phyloP scores from a whole-genome alignment of 768 basidiomycete genomes.

The Collybia mongolica region DNA sequence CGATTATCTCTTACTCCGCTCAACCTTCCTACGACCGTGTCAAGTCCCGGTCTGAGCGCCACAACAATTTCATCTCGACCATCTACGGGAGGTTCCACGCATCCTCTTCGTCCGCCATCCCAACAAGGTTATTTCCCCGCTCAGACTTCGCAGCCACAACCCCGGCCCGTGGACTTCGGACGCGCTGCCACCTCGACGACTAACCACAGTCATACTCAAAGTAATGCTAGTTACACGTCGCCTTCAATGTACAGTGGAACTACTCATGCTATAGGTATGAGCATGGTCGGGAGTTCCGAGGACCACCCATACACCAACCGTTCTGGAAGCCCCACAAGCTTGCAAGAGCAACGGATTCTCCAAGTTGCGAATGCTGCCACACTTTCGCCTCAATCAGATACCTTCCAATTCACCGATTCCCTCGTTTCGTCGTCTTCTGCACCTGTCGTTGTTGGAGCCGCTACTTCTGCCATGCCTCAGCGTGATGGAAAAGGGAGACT shows the following conservation, averaged over 20 bases:
- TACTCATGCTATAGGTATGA: slow-evolving; percentile 15
- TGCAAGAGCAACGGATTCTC: slow-evolving; percentile 33
- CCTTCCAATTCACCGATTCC: slow-evolving; percentile 2
- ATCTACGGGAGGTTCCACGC: slow-evolving; percentile 42
- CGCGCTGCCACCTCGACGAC: slow-evolving; percentile 8
- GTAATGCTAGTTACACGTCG: slow-evolving; percentile 14
- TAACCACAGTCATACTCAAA: slow-evolving; percentile 16
- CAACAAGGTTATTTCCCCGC: slow-evolving; percentile 13
- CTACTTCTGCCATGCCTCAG: slow-evolving; percentile 6
- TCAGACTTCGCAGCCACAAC: slow-evolving; percentile 8
- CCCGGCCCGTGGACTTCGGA: slow-evolving; percentile 11
- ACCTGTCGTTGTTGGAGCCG: no score
- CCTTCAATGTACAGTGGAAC: slow-evolving; percentile 17
- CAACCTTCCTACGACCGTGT: slow-evolving; percentile 20
- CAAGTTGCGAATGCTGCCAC: slow-evolving; percentile 39
- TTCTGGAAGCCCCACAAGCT: slow-evolving; percentile 39
- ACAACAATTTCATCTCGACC: slow-evolving; percentile 35
- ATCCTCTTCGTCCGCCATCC: slow-evolving; percentile 25
- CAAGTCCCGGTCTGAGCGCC: slow-evolving; percentile 22
- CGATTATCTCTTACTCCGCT: slow-evolving; percentile 26
- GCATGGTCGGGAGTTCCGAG: slow-evolving; percentile 11
- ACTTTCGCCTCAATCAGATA: slow-evolving; percentile 8
- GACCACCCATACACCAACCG: slow-evolving; percentile 20
- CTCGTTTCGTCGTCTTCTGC: neutral
- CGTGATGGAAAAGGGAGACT: slow-evolving; percentile 21